Conservation (phyloP, 192 early-diverging fungal genomes). For the Chytriomyces confervae region DNA sequence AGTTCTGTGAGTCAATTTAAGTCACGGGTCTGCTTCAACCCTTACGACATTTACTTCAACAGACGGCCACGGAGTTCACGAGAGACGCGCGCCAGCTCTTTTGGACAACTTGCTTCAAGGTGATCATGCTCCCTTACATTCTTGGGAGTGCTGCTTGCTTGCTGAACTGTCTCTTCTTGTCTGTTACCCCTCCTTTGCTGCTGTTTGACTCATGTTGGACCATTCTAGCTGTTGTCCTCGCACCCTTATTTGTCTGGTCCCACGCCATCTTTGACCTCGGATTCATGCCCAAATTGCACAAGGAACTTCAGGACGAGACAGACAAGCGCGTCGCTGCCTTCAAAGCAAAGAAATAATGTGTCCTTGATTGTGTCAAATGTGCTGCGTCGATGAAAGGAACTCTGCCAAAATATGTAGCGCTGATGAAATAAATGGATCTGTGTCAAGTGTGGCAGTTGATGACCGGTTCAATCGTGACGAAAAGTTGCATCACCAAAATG, state of each 20-base stretch:
- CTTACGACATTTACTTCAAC: background rate
- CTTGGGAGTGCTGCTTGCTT: background rate
- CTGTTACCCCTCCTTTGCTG: background rate
- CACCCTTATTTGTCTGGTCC: slow-evolving; percentile 92
- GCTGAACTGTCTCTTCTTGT: background rate
- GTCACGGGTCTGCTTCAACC: background rate
- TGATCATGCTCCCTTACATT: slow-evolving; percentile 30
- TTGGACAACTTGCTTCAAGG: slow-evolving; percentile 86
- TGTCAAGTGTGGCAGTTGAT: no score
- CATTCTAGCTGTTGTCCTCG: slow-evolving; percentile 80
- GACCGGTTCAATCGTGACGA: no score
- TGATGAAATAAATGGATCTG: no score
- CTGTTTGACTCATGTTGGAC: background rate
- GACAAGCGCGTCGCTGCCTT: slow-evolving; percentile 54
- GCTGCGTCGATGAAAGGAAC: no score
- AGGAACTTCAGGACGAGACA: slow-evolving; percentile 65
- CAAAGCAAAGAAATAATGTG: background rate
- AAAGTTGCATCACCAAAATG: no score
- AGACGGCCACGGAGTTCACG: slow-evolving; percentile 85
- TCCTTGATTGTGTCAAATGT: no score
- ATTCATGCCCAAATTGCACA: slow-evolving; percentile 73
- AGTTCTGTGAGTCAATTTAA: slow-evolving; percentile 63
- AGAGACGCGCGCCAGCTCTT: slow-evolving; percentile 86
- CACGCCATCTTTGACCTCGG: slow-evolving; percentile 84
- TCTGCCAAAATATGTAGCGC: no score